Conservation (phyloP, 805 yeast species). For the Sungouiella blattae region DNA sequence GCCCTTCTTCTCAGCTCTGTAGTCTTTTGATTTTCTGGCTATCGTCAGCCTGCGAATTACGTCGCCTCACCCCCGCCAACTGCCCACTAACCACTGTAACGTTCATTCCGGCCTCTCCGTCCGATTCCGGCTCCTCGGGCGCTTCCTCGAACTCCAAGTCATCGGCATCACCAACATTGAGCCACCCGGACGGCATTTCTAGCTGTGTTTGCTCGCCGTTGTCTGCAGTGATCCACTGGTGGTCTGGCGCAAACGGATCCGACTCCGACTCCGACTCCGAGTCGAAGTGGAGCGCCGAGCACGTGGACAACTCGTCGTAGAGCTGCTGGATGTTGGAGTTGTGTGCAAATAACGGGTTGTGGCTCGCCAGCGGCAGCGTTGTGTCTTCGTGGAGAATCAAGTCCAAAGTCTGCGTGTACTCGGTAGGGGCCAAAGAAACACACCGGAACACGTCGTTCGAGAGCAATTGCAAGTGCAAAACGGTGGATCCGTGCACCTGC, state of each 20-base stretch:
- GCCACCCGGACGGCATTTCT: constrained; percentile 27
- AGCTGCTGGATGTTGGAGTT: constrained; percentile 10
- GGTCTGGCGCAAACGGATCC: constrained; percentile 15
- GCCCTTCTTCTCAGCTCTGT: too few relatives aligned
- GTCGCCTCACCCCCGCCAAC: constrained; percentile 32
- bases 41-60: constrained; percentile 14
- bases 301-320: constrained; percentile 33
- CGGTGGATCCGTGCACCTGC: constrained; percentile 9
- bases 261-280: constrained; percentile 20
- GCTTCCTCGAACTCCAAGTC: constrained; percentile 33
- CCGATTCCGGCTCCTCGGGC: constrained; percentile 16
- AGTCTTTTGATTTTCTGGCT: too few relatives aligned
- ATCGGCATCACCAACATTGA: constrained; percentile 35
- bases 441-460: constrained; percentile 17
- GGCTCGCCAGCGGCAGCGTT: neutral
- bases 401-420: constrained; percentile 19
- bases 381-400: constrained; percentile 9
- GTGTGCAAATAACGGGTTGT: constrained; percentile 4
- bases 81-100: constrained; percentile 39
- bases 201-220: constrained; percentile 8
- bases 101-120: constrained; percentile 37
- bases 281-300: constrained; percentile 38
- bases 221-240: constrained; percentile 13
- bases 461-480: constrained; percentile 30
- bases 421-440: constrained; percentile 11